Base-by-base conservation (phyloP, 257 asterid species). In the Scutellaria baicalensis region DNA sequence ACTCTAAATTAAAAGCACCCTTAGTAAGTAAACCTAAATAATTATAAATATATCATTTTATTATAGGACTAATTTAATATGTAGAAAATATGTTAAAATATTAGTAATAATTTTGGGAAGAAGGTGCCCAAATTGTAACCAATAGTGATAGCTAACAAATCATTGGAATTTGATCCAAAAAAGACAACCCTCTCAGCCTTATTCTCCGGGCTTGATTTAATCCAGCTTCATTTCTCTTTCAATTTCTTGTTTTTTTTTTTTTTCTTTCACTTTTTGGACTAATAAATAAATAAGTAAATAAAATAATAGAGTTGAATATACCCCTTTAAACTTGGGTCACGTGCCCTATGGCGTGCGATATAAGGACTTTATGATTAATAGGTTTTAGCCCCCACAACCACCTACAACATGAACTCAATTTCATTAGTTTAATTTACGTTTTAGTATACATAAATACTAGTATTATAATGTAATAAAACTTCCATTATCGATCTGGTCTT, bases 151-250 rank as follows among this genome's bases (percentile, higher is more conserved):
- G 38, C 66, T 52, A 72, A 21, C 47, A 48, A 70, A 75, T 40
- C 51, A 1, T 82, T 78, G 85, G 84, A 76, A 80, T 21, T 68
- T 70, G 85, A 57, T 78, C 78, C 80, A 74, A 55, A 65, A n/a
- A n/a, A 42, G 59, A 60, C 54, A 70, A 17, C 71, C 47, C 59
- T 40, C 14, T 40, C 14, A 36, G 44, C 55, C 73, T 72, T 73
- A 61, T 74, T 75, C 84, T 77, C 87, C 72, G 73, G 86, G 81
- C 73, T 80, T 71, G 59, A 69, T 80, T 73, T 66, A 73, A 78
- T 78, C 78, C 82, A 78, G 82, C 79, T 70, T 17, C 39, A 50
- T 4, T 50, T 50, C 27, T 17, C 68, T 78, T 82, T 43, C 79
- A 75, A 84, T 74, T 42, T 63, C 17, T 17, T 18, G 54, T 45